Base-by-base conservation (phyloP, 768 basidiomycete genomes). In the Hericium alpestre region DNA sequence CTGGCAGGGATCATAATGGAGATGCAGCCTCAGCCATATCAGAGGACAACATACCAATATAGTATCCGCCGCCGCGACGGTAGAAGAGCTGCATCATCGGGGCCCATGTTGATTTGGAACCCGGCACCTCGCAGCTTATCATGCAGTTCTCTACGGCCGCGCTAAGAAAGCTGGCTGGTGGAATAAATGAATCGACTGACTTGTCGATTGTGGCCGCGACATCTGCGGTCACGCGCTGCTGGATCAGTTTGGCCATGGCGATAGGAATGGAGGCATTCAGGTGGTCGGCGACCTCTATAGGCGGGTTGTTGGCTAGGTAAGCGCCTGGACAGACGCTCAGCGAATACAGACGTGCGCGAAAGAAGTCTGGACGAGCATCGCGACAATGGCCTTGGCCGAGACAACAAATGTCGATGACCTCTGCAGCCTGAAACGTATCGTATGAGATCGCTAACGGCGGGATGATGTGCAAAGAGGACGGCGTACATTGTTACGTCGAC, bases 81-180 rank as follows among this genome's bases (percentile, higher is more conserved):
- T 90, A 64, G 91, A 90, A 2, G 84, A 76, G 8, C 90, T 90
- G 18, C 92, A 76, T 38, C 6, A 52, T 76, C 72, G 8, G 66
- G 66, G 25, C 76, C 75, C 27, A 69, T 61, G 54, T 70, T 71
- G 2, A 69, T 70, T 53, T 63, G 67, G 62, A 78, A 73, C 4
- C 75, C 75, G 11, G 58, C 69, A 47, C 59, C 65, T 10, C 61
- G 59, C n/a, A 78, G 64, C 27, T 64, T 67, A n/a, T 72, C 68
- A 1, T 76, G 66, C n/a, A 76, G 63, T 15, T 69, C 69, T 62
- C 74, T 76, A 46, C 8, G 11, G 12, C 48, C 50, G 53, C 32
- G 57, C 16, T 37, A 7, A 54, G 38, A n/a, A n/a, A 38, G 22
- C 15, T 41, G 8, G 8, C 1, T 12, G 12, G n/a, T 20, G 15